Percentiles rank a stretch among this genome's conserved stretches.
phyloP scores from a whole-genome alignment of 164 flowering plant genomes.

The Macadamia tetraphylla region DNA sequence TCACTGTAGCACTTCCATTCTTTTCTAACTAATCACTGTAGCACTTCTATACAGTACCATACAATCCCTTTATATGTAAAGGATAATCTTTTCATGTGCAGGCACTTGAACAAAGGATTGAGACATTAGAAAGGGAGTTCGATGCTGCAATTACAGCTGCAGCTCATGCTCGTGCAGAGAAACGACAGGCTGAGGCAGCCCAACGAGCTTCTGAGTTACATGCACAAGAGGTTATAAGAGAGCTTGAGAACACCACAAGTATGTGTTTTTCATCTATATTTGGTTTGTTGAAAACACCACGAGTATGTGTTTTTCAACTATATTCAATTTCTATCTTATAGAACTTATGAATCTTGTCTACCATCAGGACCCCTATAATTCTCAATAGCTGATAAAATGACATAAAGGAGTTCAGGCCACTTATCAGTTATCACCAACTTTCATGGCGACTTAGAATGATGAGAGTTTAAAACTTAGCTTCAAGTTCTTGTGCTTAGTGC shows the following conservation, averaged over 20 bases:
- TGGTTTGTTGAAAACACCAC: conserved; percentile 52
- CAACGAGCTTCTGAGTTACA: conserved; percentile 56
- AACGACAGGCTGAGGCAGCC: conserved; percentile 58
- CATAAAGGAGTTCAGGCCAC: no score
- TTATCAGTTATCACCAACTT: no score
- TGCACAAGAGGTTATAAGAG: conserved; percentile 47
- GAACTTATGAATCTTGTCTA: neutral
- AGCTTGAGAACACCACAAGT: conserved; percentile 78
- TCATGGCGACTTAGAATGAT: no score
- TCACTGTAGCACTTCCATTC: no score
- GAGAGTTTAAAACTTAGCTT: no score
- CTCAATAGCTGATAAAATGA: no score
- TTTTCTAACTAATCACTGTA: no score
- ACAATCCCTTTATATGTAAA: no score
- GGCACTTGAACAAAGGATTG: conserved; percentile 75
- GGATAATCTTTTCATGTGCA: conserved; percentile 13
- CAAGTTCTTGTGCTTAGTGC: no score
- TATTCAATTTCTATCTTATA: neutral
- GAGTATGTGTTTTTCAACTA: conserved; percentile 33
- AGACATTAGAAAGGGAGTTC: conserved; percentile 58
- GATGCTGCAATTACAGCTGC: conserved; percentile 67
- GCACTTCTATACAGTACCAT: no score
- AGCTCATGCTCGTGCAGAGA: conserved; percentile 53
- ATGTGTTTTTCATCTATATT: conserved; percentile 14
- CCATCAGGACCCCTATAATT: no score